Base-by-base conservation (phyloP, 1,284 basidiomycete species). In the Malassezia equina region DNA sequence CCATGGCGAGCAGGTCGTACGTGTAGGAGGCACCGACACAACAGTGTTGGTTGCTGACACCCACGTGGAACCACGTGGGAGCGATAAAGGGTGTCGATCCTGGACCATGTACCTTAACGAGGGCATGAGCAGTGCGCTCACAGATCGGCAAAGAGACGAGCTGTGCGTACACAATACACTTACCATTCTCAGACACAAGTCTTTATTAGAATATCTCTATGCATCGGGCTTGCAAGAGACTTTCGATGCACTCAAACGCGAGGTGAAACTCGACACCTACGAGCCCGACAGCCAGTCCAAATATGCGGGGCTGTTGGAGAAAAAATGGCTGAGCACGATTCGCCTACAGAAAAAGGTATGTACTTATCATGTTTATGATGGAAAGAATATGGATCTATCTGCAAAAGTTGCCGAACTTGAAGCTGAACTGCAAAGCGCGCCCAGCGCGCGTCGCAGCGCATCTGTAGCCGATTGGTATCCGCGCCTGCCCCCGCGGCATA, bases 301-400 rank as follows among this genome's bases (percentile, higher is more conserved):
- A 69, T 86, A 84, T 70, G 82, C 83, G 1, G 88, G 88, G 0
- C 77, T 93, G 55, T 77, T 93, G 58, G 89, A 89, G 78, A 91
- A 90, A 82, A 93, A 93, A 75, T 93, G 89, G 89, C 90, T 88
- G 24, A 86, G 85, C 69, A 87, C 91, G 21, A 90, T 93, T 58
- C 80, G 89, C 59, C 75, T 93, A 67, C 90, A 93, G 78, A 89
- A 90, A 79, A 91, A 91, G 83, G 88, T 86, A 61, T 60, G 78
- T n/a, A 64, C 4, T 5, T 11, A 11, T 11, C 6, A 12, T 12
- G 29, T 13, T 8, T 21, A 33, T 15, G 11, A 29, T 8, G 6
- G 11, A 5, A 47, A 64, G 67, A 67, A 69, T 44, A 67, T 73
- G 63, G 89, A 90, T 75, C 80, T 91, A 17, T 89, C 93, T 76